Conservation (phyloP, 805 yeast species). For the Candida caryicola region DNA sequence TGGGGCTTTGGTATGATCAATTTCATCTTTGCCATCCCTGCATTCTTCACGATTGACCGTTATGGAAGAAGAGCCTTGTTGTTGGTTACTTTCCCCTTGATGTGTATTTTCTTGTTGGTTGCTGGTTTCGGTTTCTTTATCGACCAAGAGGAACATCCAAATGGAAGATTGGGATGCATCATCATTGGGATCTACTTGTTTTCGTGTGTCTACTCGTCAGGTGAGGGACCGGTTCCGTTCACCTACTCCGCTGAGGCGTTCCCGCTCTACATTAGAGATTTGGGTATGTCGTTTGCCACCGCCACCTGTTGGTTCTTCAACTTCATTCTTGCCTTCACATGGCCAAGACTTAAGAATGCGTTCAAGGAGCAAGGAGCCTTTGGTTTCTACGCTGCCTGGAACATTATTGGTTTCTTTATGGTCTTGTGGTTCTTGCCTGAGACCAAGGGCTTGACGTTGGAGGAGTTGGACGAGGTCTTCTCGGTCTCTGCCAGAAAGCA, state of each 20-base stretch:
- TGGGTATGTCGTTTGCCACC: slow-evolving; percentile 78
- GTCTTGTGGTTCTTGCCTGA: slow-evolving; percentile 73
- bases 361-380: slow-evolving; percentile 83
- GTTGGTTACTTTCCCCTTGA: slow-evolving; percentile 59
- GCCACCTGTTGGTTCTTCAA: slow-evolving; percentile 77
- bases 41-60: slow-evolving; percentile 73
- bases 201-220: slow-evolving; percentile 72
- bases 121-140: slow-evolving; percentile 76
- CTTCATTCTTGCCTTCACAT: slow-evolving; percentile 66
- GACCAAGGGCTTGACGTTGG: slow-evolving; percentile 69
- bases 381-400: slow-evolving; percentile 88
- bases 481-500: slow-evolving; percentile 56
- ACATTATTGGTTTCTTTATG: slow-evolving; percentile 63
- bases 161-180: slow-evolving; percentile 65
- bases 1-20: slow-evolving; percentile 86
- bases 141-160: slow-evolving; percentile 35
- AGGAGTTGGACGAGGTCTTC: slow-evolving; percentile 74
- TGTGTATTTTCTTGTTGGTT: slow-evolving; percentile 55
- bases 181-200: slow-evolving; percentile 73
- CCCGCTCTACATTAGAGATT: slow-evolving; percentile 76
- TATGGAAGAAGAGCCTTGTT: slow-evolving; percentile 68
- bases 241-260: slow-evolving; percentile 82
- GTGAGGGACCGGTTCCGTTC: slow-evolving; percentile 89
- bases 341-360: slow-evolving; percentile 69
- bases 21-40: slow-evolving; percentile 82